A percentile compares a stretch with the other conserved stretches of the same genome.
Conservation (phyloP, 2,329 filamentous ascomycete species). For the Aspergillus floridensis region DNA sequence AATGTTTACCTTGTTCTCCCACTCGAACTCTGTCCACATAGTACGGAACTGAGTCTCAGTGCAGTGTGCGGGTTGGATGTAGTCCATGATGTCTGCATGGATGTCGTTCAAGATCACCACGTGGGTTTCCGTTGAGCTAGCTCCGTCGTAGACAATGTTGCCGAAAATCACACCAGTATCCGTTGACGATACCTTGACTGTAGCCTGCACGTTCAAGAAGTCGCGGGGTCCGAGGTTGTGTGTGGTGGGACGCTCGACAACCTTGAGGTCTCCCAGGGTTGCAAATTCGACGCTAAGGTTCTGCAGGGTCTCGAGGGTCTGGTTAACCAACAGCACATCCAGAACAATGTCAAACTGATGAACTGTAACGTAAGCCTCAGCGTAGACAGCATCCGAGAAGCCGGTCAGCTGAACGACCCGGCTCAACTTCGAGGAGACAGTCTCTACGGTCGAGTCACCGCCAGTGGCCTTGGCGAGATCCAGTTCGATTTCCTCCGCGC, state of each 20-base stretch:
- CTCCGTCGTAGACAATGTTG: constrained; percentile 95
- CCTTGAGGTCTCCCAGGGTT: constrained; percentile 95
- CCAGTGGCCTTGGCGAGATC: constrained; percentile 94
- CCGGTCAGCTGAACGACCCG: constrained; percentile 95
- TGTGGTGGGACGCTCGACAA: constrained; percentile 92
- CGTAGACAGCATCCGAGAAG: constrained; percentile 97
- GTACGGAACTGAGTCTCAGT: constrained; percentile 97
- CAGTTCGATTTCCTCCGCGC: constrained; percentile 78
- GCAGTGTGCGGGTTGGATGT: constrained; percentile 95
- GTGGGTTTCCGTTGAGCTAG: constrained; percentile 87
- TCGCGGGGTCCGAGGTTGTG: constrained; percentile 94
- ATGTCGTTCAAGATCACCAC: constrained; percentile 98
- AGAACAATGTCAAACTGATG: constrained; percentile 98
- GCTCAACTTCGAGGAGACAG: constrained; percentile 89
- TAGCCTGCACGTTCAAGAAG: constrained; percentile 97
- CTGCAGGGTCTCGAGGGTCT: constrained; percentile 92
- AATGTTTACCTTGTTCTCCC: constrained; percentile 99
- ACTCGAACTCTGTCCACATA: constrained; percentile 99
- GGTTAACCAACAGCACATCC: constrained; percentile 94
- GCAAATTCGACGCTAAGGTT: constrained; percentile 98
- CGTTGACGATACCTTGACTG: constrained; percentile 96
- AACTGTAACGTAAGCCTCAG: constrained; percentile 98
- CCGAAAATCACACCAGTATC: constrained; percentile 98
- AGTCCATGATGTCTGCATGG: constrained; percentile 99
- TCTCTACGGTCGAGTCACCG: constrained; percentile 78